These are phyloP conservation scores for Skeletonema menzelii DNA, from an alignment of 108 stramenopile species.

Conservation along the genomic window DNA sequence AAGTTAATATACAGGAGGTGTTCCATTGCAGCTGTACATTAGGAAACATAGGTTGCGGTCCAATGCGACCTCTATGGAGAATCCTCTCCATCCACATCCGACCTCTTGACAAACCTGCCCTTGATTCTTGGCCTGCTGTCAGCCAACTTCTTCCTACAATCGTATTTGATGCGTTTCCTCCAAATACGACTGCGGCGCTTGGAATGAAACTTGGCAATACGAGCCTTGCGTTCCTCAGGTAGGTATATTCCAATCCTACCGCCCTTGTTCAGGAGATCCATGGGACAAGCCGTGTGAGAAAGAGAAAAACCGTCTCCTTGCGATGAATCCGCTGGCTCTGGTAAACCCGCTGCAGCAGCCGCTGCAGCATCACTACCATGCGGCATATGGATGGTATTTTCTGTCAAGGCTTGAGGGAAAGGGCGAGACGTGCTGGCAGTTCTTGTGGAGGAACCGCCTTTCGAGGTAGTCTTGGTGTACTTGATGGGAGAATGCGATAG, in stretches of 20 bases:
- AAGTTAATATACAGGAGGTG: not conserved
- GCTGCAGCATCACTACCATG: slow-evolving; percentile 54
- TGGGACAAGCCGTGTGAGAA: slow-evolving; percentile 64
- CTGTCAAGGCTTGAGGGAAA: slow-evolving; percentile 14
- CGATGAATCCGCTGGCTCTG: slow-evolving; percentile 7
- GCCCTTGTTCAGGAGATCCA: slow-evolving; percentile 88
- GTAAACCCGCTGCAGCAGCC: slow-evolving; percentile 46
- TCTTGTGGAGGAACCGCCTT: not conserved
- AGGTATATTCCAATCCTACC: slow-evolving; percentile 95
- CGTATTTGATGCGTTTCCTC: slow-evolving; percentile 99
- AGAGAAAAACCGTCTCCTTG: slow-evolving; percentile 20
- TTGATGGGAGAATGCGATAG: not conserved
- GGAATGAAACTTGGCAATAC: slow-evolving; percentile 95
- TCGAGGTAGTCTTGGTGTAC: not conserved
- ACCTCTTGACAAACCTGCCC: slow-evolving; percentile 94
- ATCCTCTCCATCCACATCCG: slow-evolving; percentile 44
- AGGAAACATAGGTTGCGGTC: not conserved
- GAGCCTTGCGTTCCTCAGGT: slow-evolving; percentile 87
- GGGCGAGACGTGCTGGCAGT: slow-evolving; percentile 2
- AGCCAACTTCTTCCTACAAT: slow-evolving; percentile 98
- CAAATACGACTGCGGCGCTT: slow-evolving; percentile 95
- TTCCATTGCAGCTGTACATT: not conserved
- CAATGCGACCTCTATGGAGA: not conserved
- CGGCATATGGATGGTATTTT: slow-evolving; percentile 53
- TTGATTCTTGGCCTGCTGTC: slow-evolving; percentile 98